Evolutionary conservation across 202 grass and related monocot genomes (phyloP).

Genomic region (Bolboschoenoplectus hybrid): DNA sequence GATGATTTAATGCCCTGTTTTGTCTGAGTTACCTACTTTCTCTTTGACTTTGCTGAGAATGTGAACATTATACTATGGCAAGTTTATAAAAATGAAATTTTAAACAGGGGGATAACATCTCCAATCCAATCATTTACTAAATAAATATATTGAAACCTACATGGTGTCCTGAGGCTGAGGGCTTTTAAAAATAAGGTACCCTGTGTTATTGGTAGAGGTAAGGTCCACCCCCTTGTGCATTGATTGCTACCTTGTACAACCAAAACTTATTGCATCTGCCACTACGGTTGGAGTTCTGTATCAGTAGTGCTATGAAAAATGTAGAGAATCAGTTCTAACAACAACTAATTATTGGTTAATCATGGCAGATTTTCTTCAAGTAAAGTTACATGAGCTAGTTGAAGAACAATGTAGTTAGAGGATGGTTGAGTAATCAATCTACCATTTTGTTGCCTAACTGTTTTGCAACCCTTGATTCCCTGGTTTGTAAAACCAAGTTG

Average conservation of each 20-base stretch:
- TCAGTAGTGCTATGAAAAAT: conserved; percentile 27
- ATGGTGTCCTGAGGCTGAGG: background rate
- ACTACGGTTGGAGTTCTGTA: background rate
- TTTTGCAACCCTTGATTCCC: background rate
- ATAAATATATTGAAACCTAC: background rate
- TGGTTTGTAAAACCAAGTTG: background rate
- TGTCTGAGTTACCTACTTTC: conserved; percentile 10
- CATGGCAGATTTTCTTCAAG: background rate
- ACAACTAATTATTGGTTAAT: conserved; percentile 28
- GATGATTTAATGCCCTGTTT: background rate
- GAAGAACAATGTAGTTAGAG: background rate
- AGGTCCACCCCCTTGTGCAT: conserved; percentile 16
- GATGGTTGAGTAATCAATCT: background rate
- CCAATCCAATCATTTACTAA: conserved; percentile 10
- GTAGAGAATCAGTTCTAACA: conserved; percentile 18
- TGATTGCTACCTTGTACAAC: conserved; percentile 18
- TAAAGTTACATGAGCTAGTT: background rate
- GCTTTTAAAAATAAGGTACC: conserved; percentile 28
- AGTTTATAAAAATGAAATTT: conserved; percentile 9
- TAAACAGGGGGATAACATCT: conserved; percentile 23
- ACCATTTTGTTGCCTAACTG: background rate
- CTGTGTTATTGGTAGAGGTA: conserved; percentile 12
- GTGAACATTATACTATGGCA: background rate
- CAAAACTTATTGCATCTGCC: conserved; percentile 31
- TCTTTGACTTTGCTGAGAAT: conserved; percentile 25